phyloP scores from a whole-genome alignment of 352 stramenopile species.

The Phytopythium montanum region DNA sequence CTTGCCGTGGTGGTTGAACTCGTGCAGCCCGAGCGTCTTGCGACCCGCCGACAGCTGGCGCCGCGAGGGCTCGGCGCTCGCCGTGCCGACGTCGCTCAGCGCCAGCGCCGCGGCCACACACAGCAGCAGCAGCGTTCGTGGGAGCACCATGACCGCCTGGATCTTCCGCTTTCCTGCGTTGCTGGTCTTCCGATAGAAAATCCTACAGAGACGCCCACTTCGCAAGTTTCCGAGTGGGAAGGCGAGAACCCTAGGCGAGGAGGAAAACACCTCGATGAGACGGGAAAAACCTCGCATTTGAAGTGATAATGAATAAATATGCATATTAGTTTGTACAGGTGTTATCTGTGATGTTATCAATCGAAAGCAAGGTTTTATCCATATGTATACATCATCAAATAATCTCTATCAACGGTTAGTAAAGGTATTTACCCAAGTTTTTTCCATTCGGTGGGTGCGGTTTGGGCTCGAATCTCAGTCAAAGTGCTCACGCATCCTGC shows the following conservation, averaged over 20 bases:
- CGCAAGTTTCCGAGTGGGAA: too few relatives aligned
- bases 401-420: too few relatives aligned
- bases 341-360: too few relatives aligned
- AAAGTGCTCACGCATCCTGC: not conserved
- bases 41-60: not conserved
- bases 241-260: too few relatives aligned
- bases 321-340: too few relatives aligned
- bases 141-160: conserved; percentile 29
- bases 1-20: conserved; percentile 1
- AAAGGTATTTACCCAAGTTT: too few relatives aligned
- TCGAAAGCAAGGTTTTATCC: too few relatives aligned
- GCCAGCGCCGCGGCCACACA: conserved; percentile 27
- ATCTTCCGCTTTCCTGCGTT: not conserved
- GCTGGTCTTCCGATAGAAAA: not conserved
- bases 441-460: not conserved
- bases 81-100: conserved; percentile 21
- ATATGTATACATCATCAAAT: too few relatives aligned
- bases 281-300: too few relatives aligned
- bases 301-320: too few relatives aligned
- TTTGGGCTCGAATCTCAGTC: not conserved
- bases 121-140: conserved; percentile 30
- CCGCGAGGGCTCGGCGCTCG: conserved; percentile 1
- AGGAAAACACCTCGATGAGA: too few relatives aligned
- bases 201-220: not conserved
- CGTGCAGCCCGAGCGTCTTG: not conserved